Evolutionary conservation across 495 filamentous ascomycete genomes (phyloP).

Genomic region (Immersiella caudata): DNA sequence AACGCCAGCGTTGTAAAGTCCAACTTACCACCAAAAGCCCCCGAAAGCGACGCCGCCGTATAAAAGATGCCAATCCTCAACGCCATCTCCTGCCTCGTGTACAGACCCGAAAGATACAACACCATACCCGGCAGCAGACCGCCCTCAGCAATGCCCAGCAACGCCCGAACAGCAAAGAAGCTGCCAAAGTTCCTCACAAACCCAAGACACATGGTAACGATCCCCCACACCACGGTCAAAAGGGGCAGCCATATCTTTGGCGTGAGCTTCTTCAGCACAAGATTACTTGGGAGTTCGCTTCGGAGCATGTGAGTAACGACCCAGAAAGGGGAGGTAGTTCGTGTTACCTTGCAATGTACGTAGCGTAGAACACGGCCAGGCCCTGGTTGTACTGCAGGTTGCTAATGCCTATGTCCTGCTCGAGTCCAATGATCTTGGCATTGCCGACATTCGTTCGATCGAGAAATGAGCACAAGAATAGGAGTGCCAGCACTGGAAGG

Average conservation of each 20-base stretch:
- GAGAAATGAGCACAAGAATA: constrained; percentile 66
- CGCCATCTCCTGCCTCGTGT: constrained; percentile 52
- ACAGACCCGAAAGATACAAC: constrained; percentile 53
- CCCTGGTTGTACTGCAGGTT: constrained; percentile 70
- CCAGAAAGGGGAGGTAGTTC: background rate
- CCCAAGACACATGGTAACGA: constrained; percentile 68
- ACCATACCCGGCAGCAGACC: constrained; percentile 56
- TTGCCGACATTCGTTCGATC: constrained; percentile 84
- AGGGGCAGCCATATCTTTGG: constrained; percentile 64
- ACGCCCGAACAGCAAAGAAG: constrained; percentile 74
- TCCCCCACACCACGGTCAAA: constrained; percentile 59
- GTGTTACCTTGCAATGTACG: constrained; percentile 53
- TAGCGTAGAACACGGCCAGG: constrained; percentile 58
- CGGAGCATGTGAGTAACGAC: constrained; percentile 1
- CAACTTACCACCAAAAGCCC: constrained; percentile 55
- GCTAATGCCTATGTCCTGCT: constrained; percentile 64
- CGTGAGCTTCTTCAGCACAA: constrained; percentile 74
- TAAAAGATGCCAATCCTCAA: constrained; percentile 59
- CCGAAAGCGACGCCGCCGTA: constrained; percentile 57
- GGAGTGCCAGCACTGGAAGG: constrained; percentile 51
- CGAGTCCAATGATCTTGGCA: constrained; percentile 74
- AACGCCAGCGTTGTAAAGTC: background rate
- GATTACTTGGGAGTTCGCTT: constrained; percentile 80
- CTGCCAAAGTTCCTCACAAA: constrained; percentile 73
- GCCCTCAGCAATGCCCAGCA: constrained; percentile 66